Evolutionary conservation across 2,329 filamentous ascomycete genomes (phyloP).

Genomic region (Alternaria sp.): DNA sequence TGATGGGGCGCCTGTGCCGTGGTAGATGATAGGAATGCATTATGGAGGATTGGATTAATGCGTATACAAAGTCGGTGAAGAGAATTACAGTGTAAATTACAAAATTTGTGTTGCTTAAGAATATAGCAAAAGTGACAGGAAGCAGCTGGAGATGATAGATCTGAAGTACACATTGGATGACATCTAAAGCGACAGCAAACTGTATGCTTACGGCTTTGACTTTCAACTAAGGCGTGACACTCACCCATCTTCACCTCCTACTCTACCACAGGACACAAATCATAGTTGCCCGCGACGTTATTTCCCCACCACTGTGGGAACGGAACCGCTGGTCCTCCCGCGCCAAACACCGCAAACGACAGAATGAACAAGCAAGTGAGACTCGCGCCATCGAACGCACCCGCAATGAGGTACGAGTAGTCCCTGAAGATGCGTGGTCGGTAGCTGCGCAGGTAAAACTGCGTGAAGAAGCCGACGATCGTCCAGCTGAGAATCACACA

Average conservation of each 20-base stretch:
- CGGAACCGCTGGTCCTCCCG: conserved; percentile 18
- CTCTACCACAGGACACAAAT: conserved; percentile 24
- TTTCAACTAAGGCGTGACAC: background rate
- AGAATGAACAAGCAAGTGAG: conserved; percentile 26
- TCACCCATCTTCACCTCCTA: background rate
- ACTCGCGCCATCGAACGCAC: conserved; percentile 27
- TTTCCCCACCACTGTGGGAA: conserved; percentile 30
- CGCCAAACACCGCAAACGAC: conserved; percentile 27
- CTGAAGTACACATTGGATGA: background rate
- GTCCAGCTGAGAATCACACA: conserved; percentile 27
- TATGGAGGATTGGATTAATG: background rate
- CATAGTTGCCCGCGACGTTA: conserved; percentile 26
- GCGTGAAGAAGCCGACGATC: conserved; percentile 25
- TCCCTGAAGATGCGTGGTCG: conserved; percentile 29
- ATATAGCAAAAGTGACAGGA: background rate
- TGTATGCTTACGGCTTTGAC: background rate
- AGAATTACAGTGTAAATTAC: background rate
- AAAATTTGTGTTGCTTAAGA: background rate
- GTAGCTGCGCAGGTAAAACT: conserved; percentile 29
- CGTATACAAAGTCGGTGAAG: background rate
- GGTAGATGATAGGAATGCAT: conserved; percentile 28
- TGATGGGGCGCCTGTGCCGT: conserved; percentile 48
- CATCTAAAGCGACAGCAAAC: background rate
- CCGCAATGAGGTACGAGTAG: conserved; percentile 28
- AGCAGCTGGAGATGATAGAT: background rate